Conservation (phyloP, 768 basidiomycete species). For the Tricholoma flavovirens region DNA sequence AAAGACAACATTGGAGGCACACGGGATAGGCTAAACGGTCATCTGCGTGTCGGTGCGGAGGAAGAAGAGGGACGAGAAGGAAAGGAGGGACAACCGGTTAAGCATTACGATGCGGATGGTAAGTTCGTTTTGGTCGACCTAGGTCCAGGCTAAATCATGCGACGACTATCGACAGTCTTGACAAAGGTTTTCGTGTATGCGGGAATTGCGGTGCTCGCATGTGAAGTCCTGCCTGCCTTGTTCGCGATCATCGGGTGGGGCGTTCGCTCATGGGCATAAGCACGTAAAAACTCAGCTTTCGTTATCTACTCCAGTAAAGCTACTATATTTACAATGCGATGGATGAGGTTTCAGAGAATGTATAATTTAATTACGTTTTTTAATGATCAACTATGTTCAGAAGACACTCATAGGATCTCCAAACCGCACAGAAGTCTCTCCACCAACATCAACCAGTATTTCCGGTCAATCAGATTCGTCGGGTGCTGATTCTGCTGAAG, state of each 20-base stretch:
- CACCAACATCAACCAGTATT: no score
- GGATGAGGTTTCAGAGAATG: no score
- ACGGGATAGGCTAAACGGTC: constrained; percentile 12
- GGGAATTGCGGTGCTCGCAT: constrained; percentile 72
- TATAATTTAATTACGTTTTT: no score
- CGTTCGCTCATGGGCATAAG: constrained; percentile 31
- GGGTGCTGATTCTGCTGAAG: no score
- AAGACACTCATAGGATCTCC: no score
- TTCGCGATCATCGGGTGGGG: constrained; percentile 73
- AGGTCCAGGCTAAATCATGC: not conserved
- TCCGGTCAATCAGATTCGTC: no score
- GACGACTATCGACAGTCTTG: constrained; percentile 47
- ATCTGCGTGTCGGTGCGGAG: constrained; percentile 5
- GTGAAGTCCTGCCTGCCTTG: constrained; percentile 55
- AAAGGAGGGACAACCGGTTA: constrained; percentile 35
- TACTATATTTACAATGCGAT: no score
- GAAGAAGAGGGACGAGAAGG: constrained; percentile 20
- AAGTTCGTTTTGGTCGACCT: constrained; percentile 21
- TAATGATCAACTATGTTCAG: no score
- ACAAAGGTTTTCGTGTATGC: constrained; percentile 89
- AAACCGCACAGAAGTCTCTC: no score
- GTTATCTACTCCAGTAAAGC: no score
- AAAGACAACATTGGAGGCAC: constrained; percentile 14
- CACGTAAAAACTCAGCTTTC: not conserved
- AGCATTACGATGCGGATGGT: constrained; percentile 88